phyloP scores from a whole-genome alignment of 108 stramenopile species.

The Pelagomonas calceolata region DNA sequence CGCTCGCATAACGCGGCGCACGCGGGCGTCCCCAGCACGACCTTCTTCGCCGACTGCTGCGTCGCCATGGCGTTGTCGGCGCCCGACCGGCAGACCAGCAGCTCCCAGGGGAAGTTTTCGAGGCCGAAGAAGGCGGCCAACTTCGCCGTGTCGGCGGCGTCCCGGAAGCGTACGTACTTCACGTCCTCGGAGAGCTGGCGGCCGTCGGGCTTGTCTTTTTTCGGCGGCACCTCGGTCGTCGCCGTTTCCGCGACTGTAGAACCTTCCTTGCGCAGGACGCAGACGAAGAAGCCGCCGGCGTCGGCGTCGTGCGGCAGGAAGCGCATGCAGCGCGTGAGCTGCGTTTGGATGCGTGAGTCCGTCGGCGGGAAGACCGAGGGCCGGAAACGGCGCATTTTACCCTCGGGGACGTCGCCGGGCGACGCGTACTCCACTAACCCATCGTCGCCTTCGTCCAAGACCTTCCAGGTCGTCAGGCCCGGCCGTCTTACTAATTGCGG shows the following conservation, averaged over 20 bases:
- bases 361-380: slow-evolving; percentile 13
- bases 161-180: neutral
- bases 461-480: neutral
- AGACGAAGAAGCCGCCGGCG: slow-evolving; percentile 91
- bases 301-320: slow-evolving; percentile 89
- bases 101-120: neutral
- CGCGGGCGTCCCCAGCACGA: neutral
- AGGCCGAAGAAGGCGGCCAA: neutral
- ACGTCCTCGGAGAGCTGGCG: neutral
- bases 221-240: neutral
- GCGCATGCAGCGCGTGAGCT: slow-evolving; percentile 55
- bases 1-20: neutral
- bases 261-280: slow-evolving; percentile 47
- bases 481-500: neutral
- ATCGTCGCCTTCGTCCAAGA: neutral
- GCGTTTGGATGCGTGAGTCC: slow-evolving; percentile 7
- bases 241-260: neutral
- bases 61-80: neutral
- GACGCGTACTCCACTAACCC: neutral
- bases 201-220: neutral
- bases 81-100: neutral
- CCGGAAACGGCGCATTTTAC: neutral
- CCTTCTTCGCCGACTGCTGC: neutral
- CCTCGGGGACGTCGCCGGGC: neutral
- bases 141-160: neutral